phyloP scores from a whole-genome alignment of 2,329 filamentous ascomycete species.

The Fusarium longipes region DNA sequence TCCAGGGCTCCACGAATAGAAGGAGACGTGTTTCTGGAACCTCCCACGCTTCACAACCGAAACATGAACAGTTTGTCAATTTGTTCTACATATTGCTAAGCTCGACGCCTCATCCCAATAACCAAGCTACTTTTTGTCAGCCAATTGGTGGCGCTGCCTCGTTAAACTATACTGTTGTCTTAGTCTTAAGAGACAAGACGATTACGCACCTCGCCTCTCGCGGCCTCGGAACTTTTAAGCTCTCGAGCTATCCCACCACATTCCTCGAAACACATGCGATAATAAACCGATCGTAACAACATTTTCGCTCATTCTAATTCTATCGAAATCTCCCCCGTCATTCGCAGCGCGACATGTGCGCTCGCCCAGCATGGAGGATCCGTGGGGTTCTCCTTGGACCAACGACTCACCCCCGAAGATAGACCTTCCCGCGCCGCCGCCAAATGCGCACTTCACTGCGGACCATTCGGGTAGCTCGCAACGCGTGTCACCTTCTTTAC shows the following conservation, averaged over 20 bases:
- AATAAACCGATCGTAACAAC: conserved; percentile 36
- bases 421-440: conserved; percentile 50
- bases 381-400: conserved; percentile 71
- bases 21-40: conserved; percentile 28
- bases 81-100: conserved; percentile 1
- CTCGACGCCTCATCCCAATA: background rate
- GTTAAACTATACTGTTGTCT: conserved; percentile 28
- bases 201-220: conserved; percentile 33
- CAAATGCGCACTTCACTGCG: conserved; percentile 48
- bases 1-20: conserved; percentile 25
- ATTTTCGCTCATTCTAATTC: background rate
- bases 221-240: conserved; percentile 29
- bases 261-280: conserved; percentile 33
- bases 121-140: background rate
- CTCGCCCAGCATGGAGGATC: conserved; percentile 67
- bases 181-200: background rate
- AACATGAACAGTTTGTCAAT: conserved; percentile 20
- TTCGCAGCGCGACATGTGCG: conserved; percentile 49
- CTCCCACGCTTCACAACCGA: conserved; percentile 28
- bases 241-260: conserved; percentile 15
- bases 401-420: conserved; percentile 52
- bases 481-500: conserved; percentile 38
- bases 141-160: conserved; percentile 12
- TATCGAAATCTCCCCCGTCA: conserved; percentile 9
- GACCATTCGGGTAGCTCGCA: conserved; percentile 43